These are phyloP conservation scores for Protomyces pachydermus DNA, from an alignment of 1,139 yeast genomes.

Conservation along the genomic window DNA sequence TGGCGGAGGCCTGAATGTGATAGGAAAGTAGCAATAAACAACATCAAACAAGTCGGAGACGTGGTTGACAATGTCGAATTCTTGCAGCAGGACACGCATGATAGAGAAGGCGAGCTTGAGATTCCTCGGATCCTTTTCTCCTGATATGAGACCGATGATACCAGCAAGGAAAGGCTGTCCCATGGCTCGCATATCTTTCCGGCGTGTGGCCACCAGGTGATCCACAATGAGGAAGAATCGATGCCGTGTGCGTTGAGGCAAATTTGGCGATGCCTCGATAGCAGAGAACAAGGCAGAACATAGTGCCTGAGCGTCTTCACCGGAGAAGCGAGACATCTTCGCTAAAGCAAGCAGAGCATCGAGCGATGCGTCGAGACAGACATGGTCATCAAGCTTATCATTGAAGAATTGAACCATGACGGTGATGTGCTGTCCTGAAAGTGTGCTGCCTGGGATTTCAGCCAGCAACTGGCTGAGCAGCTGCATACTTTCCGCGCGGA, in stretches of 20 bases:
- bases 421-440: background rate
- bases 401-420: slow-evolving; percentile 28
- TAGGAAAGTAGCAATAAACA: slow-evolving; percentile 92
- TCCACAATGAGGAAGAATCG: slow-evolving; percentile 53
- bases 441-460: slow-evolving; percentile 16
- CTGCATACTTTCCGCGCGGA: slow-evolving; percentile 43
- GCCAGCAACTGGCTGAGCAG: background rate
- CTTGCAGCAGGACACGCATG: slow-evolving; percentile 48
- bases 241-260: slow-evolving; percentile 62
- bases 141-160: slow-evolving; percentile 65
- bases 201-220: slow-evolving; percentile 39
- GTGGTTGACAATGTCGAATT: slow-evolving; percentile 42
- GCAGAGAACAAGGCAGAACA: background rate
- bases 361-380: slow-evolving; percentile 6
- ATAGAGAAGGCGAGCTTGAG: slow-evolving; percentile 64
- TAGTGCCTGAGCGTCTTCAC: slow-evolving; percentile 2
- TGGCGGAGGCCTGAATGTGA: slow-evolving; percentile 76
- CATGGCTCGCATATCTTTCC: slow-evolving; percentile 34
- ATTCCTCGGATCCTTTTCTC: slow-evolving; percentile 93
- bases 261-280: slow-evolving; percentile 34
- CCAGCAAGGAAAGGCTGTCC: slow-evolving; percentile 49
- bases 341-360: slow-evolving; percentile 19
- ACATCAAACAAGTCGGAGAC: slow-evolving; percentile 67
- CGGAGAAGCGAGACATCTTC: slow-evolving; percentile 12
- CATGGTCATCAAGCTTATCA: slow-evolving; percentile 20